phyloP scores from a whole-genome alignment of 176 grass and related monocot species.

The Oryza australiensis region DNA sequence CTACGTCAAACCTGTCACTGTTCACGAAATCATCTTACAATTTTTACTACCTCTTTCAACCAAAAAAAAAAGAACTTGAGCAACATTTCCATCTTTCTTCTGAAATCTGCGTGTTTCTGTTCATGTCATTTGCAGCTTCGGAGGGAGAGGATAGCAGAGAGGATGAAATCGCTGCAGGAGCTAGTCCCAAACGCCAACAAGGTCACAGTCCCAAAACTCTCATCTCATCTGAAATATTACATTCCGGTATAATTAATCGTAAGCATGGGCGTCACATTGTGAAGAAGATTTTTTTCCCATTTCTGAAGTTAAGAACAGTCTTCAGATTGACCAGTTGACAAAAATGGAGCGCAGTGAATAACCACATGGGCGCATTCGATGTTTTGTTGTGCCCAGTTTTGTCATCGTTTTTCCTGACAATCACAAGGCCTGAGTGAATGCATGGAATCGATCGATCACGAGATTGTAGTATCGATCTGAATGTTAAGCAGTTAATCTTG shows the following conservation, averaged over 20 bases:
- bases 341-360: constrained; percentile 6
- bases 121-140: constrained; percentile 61
- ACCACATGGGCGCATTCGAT: not conserved
- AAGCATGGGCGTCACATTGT: not conserved
- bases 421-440: not conserved
- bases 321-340: not conserved
- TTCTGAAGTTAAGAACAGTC: not conserved
- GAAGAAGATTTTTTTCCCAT: not conserved
- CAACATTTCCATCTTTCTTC: not conserved
- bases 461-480: no score
- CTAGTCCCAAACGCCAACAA: constrained; percentile 93
- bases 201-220: constrained; percentile 28
- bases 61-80: no score
- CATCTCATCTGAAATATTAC: not conserved
- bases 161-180: constrained; percentile 98
- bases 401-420: not conserved
- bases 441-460: no score
- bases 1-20: not conserved
- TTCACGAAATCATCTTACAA: not conserved
- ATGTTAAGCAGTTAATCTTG: no score
- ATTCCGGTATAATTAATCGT: not conserved
- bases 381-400: constrained; percentile 7
- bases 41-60: not conserved
- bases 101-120: constrained; percentile 16
- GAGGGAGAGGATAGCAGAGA: constrained; percentile 92